These are phyloP conservation scores for Yamadazyma dendronema DNA, from an alignment of 1,139 yeast species.

Conservation along the genomic window DNA sequence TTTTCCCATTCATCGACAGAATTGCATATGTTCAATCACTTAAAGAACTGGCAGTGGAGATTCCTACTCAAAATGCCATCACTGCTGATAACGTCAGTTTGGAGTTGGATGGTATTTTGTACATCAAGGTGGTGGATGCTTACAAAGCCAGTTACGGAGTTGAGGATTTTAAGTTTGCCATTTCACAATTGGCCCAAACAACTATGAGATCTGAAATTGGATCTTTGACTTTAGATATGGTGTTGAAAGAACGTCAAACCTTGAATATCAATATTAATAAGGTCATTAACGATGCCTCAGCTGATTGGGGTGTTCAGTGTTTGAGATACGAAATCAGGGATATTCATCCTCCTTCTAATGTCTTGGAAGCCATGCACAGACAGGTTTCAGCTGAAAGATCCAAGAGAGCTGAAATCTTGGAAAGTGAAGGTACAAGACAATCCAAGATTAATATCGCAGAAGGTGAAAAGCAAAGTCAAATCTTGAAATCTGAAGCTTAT, in stretches of 20 bases:
- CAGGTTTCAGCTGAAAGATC: slow-evolving; percentile 86
- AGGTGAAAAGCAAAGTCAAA: slow-evolving; percentile 69
- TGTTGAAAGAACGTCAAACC: slow-evolving; percentile 70
- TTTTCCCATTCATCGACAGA: slow-evolving; percentile 70
- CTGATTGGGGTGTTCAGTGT: slow-evolving; percentile 84
- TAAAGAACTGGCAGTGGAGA: slow-evolving; percentile 80
- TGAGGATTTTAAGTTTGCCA: slow-evolving; percentile 84
- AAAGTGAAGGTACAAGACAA: slow-evolving; percentile 81
- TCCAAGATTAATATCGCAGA: slow-evolving; percentile 79
- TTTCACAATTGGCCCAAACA: slow-evolving; percentile 83
- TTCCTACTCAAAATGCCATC: slow-evolving; percentile 81
- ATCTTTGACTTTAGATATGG: slow-evolving; percentile 73
- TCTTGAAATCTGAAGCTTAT: slow-evolving; percentile 69
- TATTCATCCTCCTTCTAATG: slow-evolving; percentile 83
- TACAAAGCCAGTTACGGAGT: slow-evolving; percentile 87
- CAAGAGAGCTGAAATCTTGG: slow-evolving; percentile 82
- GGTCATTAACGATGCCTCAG: slow-evolving; percentile 83
- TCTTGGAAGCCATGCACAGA: slow-evolving; percentile 88
- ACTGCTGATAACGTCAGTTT: slow-evolving; percentile 84
- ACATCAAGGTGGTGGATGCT: slow-evolving; percentile 75
- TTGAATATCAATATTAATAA: slow-evolving; percentile 70
- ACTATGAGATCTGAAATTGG: slow-evolving; percentile 92
- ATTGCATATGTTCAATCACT: slow-evolving; percentile 79
- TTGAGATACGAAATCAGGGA: slow-evolving; percentile 85
- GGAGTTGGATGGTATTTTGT: slow-evolving; percentile 81